Evolutionary conservation across 2,329 filamentous ascomycete species (phyloP).

Genomic region (Nakataea oryzae): DNA sequence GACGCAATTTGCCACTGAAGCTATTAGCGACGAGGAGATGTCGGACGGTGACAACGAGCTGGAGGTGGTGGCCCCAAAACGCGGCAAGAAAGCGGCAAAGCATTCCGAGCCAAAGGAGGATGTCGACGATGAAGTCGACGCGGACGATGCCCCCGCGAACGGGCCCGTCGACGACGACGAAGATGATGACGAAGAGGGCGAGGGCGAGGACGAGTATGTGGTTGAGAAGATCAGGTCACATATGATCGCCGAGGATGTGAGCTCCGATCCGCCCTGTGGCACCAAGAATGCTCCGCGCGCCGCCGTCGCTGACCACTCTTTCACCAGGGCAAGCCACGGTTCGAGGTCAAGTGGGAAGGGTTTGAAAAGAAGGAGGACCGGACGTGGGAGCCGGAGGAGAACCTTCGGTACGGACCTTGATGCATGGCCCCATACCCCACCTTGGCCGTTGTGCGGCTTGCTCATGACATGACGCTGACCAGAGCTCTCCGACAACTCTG

Average conservation of each 20-base stretch:
- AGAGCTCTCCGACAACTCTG: constrained; percentile 1
- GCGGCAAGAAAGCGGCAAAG: constrained; percentile 22
- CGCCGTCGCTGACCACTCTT: background rate
- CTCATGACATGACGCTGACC: background rate
- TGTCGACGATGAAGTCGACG: constrained; percentile 14
- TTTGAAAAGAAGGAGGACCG: constrained; percentile 59
- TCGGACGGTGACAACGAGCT: constrained; percentile 20
- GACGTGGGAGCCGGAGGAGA: constrained; percentile 73
- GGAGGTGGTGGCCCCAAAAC: constrained; percentile 9
- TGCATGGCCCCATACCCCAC: constrained; percentile 4
- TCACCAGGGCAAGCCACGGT: constrained; percentile 39
- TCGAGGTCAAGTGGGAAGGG: constrained; percentile 73
- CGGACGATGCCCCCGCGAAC: constrained; percentile 7
- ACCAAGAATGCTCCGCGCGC: background rate
- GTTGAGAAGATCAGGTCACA: constrained; percentile 67
- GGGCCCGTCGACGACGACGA: constrained; percentile 18
- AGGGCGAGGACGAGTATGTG: constrained; percentile 40
- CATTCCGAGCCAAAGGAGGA: constrained; percentile 11
- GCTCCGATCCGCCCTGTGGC: constrained; percentile 11
- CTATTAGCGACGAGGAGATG: constrained; percentile 30
- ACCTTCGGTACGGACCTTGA: constrained; percentile 39
- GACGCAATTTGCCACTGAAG: constrained; percentile 11
- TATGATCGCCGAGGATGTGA: constrained; percentile 44
- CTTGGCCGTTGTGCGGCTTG: background rate
- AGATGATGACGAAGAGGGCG: constrained; percentile 22